Evolutionary conservation across 768 basidiomycete species (phyloP), one percentile per base, ranked within the genome.

Genomic region (Calocybe cyanea): DNA sequence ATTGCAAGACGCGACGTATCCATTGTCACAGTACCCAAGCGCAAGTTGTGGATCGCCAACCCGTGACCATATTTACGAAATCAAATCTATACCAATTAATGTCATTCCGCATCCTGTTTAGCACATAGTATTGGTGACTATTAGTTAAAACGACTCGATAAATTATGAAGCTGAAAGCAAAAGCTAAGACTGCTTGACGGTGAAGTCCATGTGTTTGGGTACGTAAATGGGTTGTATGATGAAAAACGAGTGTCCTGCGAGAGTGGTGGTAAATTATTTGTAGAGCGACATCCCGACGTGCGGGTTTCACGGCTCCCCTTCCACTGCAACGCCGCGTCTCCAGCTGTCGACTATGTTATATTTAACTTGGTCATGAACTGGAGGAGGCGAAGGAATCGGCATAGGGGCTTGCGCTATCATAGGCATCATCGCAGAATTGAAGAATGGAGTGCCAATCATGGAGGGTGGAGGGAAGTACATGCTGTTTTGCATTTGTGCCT

Each of bases 1-100:
- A 87, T 92, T 76, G 80, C 73, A 31, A 72, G 87, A 53, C 77
- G 89, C 39, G 87, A 91, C 52, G 87, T 91, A 23, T 85, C 85
- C n/a, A 87, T 91, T 57, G 78, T 91, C 50, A 83, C 81, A 4
- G 73, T 80, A 34, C 89, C 89, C 15, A 83, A 79, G 59, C 85
- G 87, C 53, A 81, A 77, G 57, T 65, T 92, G 45, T 81, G 80
- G 73, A 76, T 91, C 38, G 75, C 78, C 42, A 92, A 92, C 63
- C 86, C 85, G 11, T 52, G 49, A 55, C 34, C 25, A 38, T 38
- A 28, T 36, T 23, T 54, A 25, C 32, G 40, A 38, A 20, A 38
- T 33, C 18, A 19, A 20, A 6, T 23, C 31, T 25, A 14, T 20
- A 18, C 30, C 25, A 19, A 37, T 31, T 32, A 14, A 21, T 25